A percentile compares a stretch with the other conserved stretches of the same genome.
These are phyloP conservation scores for Acacia pycnantha DNA, from an alignment of 331 rosid genomes.

Conservation along the genomic window DNA sequence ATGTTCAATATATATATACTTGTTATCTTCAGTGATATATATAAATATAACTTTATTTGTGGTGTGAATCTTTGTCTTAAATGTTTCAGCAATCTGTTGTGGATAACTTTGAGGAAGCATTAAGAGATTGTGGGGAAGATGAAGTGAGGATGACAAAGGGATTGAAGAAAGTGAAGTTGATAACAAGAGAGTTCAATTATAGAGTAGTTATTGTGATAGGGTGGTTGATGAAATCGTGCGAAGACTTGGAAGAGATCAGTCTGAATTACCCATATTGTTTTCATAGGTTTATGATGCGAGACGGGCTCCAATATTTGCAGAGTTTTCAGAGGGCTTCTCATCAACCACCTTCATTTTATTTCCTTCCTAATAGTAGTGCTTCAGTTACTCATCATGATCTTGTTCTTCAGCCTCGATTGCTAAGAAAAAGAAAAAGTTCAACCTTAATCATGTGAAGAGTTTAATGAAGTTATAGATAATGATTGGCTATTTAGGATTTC, in stretches of 20 bases:
- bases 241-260: neutral
- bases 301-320: neutral
- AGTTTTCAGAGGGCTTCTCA: neutral
- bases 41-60: neutral
- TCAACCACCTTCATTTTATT: neutral
- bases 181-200: neutral
- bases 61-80: neutral
- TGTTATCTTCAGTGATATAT: neutral
- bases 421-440: too few species aligned
- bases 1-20: neutral
- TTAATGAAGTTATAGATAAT: too few species aligned
- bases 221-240: neutral
- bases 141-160: neutral
- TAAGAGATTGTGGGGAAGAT: neutral
- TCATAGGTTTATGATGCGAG: neutral
- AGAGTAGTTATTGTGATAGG: neutral
- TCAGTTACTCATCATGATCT: neutral
- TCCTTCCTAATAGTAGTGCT: neutral
- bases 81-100: neutral
- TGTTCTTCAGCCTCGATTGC: too few species aligned
- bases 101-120: neutral
- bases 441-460: neutral
- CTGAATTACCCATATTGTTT: neutral
- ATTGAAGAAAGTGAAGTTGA: neutral
- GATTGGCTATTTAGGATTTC: too few species aligned